Evolutionary conservation across 2,329 filamentous ascomycete species (phyloP).

Genomic region (Daldinia eschscholtzii): DNA sequence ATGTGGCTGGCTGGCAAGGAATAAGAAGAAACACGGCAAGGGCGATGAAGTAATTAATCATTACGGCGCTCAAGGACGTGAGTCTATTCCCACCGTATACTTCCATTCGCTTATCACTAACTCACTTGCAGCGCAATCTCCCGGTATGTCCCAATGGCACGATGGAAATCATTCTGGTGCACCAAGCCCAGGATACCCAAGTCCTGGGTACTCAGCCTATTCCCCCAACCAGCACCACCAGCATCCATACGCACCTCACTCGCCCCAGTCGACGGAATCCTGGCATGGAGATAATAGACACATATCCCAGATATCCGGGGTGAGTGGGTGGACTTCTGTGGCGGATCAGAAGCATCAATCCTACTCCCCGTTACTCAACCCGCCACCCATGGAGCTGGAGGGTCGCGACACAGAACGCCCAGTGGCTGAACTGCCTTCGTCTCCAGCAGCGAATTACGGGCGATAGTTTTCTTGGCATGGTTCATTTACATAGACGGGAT

Average conservation of each 20-base stretch:
- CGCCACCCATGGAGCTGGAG: constrained; percentile 33
- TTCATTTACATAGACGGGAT: neutral
- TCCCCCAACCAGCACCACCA: constrained; percentile 30
- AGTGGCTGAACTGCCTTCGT: constrained; percentile 34
- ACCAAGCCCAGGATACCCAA: constrained; percentile 26
- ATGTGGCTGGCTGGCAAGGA: constrained; percentile 43
- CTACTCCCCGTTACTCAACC: constrained; percentile 28
- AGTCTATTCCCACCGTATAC: constrained; percentile 9
- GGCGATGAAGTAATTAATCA: constrained; percentile 19
- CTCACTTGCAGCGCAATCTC: constrained; percentile 27
- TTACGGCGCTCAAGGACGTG: constrained; percentile 23
- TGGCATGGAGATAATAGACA: constrained; percentile 34
- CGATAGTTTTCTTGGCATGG: constrained; percentile 1
- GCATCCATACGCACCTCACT: constrained; percentile 6
- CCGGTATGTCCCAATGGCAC: constrained; percentile 32
- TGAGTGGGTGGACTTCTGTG: constrained; percentile 32
- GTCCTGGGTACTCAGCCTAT: constrained; percentile 34
- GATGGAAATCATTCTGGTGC: constrained; percentile 22
- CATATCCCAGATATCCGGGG: constrained; percentile 34
- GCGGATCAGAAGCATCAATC: constrained; percentile 28
- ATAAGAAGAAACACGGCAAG: constrained; percentile 33
- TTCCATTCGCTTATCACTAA: constrained; percentile 8
- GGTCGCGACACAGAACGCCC: constrained; percentile 28
- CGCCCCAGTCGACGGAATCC: constrained; percentile 21
- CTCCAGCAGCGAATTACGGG: constrained; percentile 8